Conservation (phyloP, 441 rosid genomes). For the Euphorbia corollata region DNA sequence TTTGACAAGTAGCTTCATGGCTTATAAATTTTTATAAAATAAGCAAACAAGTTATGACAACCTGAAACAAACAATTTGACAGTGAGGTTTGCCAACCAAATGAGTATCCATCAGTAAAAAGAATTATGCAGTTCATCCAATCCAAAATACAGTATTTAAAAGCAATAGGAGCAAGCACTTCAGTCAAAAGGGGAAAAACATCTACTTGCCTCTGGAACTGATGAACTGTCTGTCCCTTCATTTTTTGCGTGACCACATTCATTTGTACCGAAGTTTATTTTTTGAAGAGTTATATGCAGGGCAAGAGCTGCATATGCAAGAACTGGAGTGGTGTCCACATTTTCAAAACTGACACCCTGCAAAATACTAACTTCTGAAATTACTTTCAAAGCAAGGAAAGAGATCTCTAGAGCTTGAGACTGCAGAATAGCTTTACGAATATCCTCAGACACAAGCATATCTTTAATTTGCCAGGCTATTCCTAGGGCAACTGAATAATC, state of each 20-base stretch:
- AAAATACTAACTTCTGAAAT: slow-evolving; percentile 68
- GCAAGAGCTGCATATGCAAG: slow-evolving; percentile 67
- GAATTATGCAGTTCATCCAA: neutral
- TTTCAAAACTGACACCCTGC: slow-evolving; percentile 43
- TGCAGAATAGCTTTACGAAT: slow-evolving; percentile 43
- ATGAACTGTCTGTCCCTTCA: slow-evolving; percentile 24
- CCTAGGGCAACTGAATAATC: slow-evolving; percentile 68
- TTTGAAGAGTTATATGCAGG: slow-evolving; percentile 48
- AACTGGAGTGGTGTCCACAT: slow-evolving; percentile 61
- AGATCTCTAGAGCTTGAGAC: slow-evolving; percentile 47
- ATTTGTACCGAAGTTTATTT: slow-evolving; percentile 17
- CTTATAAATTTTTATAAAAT: neutral
- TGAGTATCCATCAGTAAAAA: neutral
- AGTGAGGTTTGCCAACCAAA: neutral
- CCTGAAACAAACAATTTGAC: neutral
- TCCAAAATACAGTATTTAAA: neutral
- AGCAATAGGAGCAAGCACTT: neutral
- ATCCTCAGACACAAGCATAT: slow-evolving; percentile 50
- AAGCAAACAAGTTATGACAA: neutral
- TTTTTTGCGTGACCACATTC: slow-evolving; percentile 24
- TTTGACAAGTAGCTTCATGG: neutral
- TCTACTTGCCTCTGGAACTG: slow-evolving; percentile 39
- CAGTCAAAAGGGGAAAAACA: slow-evolving; percentile 1
- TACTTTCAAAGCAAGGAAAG: slow-evolving; percentile 52
- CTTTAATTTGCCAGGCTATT: slow-evolving; percentile 89